Evolutionary conservation across 345 rosid species (phyloP).

Genomic region (Laguncularia racemosa): DNA sequence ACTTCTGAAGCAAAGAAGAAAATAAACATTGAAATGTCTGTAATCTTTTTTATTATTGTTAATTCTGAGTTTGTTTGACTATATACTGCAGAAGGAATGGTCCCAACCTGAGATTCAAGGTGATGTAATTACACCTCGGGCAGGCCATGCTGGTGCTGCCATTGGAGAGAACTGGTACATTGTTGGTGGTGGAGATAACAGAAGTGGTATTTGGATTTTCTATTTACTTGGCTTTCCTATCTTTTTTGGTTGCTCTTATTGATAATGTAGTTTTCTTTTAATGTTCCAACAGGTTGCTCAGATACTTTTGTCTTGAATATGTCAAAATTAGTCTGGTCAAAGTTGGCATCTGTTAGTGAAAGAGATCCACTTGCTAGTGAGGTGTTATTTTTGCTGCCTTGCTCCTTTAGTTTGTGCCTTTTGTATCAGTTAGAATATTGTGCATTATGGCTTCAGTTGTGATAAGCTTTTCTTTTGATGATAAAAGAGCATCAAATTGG

Average conservation of each 20-base stretch:
- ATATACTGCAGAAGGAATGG: conserved; percentile 81
- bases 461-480: too few species aligned
- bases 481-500: too few species aligned
- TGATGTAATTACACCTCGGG: conserved; percentile 67
- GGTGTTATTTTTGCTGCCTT: conserved; percentile 33
- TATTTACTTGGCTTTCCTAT: conserved; percentile 4
- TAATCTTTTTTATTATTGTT: too few species aligned
- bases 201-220: conserved; percentile 44
- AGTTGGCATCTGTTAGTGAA: conserved; percentile 53
- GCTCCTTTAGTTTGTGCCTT: conserved; percentile 1
- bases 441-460: too few species aligned
- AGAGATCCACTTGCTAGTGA: conserved; percentile 97
- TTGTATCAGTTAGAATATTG: not conserved
- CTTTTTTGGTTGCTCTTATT: conserved; percentile 1
- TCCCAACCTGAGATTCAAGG: conserved; percentile 81
- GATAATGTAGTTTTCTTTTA: not conserved
- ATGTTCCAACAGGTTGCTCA: conserved; percentile 49
- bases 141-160: conserved; percentile 84
- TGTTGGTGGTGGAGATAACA: conserved; percentile 97
- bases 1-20: too few species aligned
- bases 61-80: not conserved
- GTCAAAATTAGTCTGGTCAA: conserved; percentile 83
- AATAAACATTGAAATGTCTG: too few species aligned
- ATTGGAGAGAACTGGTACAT: conserved; percentile 83
- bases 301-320: conserved; percentile 81